A percentile compares a stretch with the other conserved stretches of the same genome.
These are phyloP conservation scores for Jaltomata sinuosa DNA, from an alignment of 257 asterid genomes.

Conservation along the genomic window DNA sequence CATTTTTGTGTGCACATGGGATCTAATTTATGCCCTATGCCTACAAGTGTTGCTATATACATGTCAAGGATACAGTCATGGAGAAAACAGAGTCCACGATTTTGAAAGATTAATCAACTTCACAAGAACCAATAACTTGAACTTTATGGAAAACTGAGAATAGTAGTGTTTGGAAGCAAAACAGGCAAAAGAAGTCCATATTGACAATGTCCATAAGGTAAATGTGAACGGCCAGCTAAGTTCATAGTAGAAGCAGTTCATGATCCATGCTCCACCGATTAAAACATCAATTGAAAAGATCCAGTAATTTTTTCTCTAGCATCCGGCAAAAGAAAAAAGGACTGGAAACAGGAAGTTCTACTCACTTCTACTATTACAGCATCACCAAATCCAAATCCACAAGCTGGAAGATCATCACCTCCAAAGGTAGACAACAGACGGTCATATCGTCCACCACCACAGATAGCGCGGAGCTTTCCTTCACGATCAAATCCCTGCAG, in stretches of 20 bases:
- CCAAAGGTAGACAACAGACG: conserved; percentile 77
- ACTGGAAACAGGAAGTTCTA: conserved; percentile 2
- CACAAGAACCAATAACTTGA: background rate
- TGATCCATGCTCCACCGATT: conserved; percentile 5
- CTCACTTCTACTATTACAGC: conserved; percentile 96
- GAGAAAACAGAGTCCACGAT: background rate
- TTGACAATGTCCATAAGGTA: background rate
- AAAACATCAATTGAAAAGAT: background rate
- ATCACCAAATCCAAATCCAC: conserved; percentile 99
- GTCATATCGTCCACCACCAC: conserved; percentile 98
- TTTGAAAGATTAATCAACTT: background rate
- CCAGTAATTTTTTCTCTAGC: background rate
- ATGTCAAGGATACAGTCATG: background rate
- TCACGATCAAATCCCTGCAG: conserved; percentile 86
- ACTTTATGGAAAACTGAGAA: background rate
- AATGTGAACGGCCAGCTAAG: background rate
- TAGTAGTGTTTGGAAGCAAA: background rate
- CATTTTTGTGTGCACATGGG: background rate
- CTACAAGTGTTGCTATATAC: background rate
- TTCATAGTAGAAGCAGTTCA: background rate
- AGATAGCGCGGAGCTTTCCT: conserved; percentile 90
- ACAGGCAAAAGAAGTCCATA: background rate
- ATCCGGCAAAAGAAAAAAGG: background rate
- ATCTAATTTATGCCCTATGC: background rate
- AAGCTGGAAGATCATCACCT: conserved; percentile 91